phyloP scores from a whole-genome alignment of 768 basidiomycete species.

The Tremella yokohamensis region DNA sequence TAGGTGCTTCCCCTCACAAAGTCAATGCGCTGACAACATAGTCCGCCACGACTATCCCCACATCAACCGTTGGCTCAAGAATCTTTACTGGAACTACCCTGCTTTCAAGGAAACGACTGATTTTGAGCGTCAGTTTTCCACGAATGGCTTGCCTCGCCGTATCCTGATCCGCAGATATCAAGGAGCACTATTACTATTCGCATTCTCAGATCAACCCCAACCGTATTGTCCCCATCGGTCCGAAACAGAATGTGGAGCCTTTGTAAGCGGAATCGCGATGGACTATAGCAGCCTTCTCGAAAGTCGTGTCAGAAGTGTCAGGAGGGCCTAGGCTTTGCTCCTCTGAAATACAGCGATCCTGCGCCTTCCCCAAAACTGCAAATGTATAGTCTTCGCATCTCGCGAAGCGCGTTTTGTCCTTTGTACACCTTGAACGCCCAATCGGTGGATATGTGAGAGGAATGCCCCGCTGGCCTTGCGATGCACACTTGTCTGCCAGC shows the following conservation, averaged over 20 bases:
- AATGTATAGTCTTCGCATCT: no score
- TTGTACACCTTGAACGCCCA: no score
- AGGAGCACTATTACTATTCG: conserved; percentile 50
- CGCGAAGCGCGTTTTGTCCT: no score
- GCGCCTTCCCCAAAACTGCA: no score
- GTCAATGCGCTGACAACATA: conserved; percentile 9
- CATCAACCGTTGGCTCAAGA: conserved; percentile 74
- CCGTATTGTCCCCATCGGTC: conserved; percentile 72
- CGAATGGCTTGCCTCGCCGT: background rate
- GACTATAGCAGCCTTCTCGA: no score
- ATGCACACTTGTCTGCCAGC: no score
- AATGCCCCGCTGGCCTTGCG: no score
- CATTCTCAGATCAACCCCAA: conserved; percentile 69
- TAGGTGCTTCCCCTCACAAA: conserved; percentile 20
- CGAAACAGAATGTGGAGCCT: conserved; percentile 65
- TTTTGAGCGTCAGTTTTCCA: conserved; percentile 69
- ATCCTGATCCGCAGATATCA: conserved; percentile 40
- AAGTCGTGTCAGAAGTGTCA: background rate
- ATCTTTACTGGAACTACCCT: conserved; percentile 83
- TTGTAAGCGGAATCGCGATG: conserved; percentile 25
- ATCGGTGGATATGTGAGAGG: no score
- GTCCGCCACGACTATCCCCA: conserved; percentile 82
- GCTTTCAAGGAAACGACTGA: conserved; percentile 84
- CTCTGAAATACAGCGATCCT: conserved; percentile 1
- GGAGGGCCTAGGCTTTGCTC: background rate